Base-by-base conservation (phyloP, 192 early-diverging fungal species). In the Chytriomyces confervae region DNA sequence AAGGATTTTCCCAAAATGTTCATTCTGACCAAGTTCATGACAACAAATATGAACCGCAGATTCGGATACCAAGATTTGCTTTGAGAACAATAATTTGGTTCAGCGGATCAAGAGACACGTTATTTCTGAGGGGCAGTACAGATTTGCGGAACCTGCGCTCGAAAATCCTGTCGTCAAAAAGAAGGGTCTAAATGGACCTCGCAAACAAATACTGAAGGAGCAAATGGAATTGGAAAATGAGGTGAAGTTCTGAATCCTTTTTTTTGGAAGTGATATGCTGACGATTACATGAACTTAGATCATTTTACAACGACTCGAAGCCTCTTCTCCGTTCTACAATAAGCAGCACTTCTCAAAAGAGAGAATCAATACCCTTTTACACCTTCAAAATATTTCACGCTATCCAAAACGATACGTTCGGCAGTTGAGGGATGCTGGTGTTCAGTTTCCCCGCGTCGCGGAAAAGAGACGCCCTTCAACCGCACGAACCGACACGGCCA, bases 151-250 rank as follows among this genome's bases (percentile, higher is more conserved):
- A 18, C 61, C 61, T 24, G 44, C 47, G n/a, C 36, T 68, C 13
- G 66, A 43, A 46, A 68, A 68, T 44, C 66, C 72, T 64, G 46
- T 62, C 44, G 72, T 48, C 20, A 64, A 62, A 43, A 64, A 63
- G 44, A 11, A 23, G 47, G 72, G 61, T 43, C 24, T 63, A 10
- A 75, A 75, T 46, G 72, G 72, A 44, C 72, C 72, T 10, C 20
- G 61, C 20, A 75, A 75, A n/a, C 18, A 48, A 46, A 46, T 45
- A n/a, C 61, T 75, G 5, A 20, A 63, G 18, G 72, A 75, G 47
- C 72, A 64, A 75, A 75, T 62, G 61, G 61, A 63, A 64, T 46
- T 23, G n/a, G 72, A 75, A 75, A 75, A 75, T 46, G 72, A 75
- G 60, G 70, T 72, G 53, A 57, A 2, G 20, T 69, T 46, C 11